phyloP scores from a whole-genome alignment of 2,329 filamentous ascomycete species.

The Aspergillus spinulosporus region DNA sequence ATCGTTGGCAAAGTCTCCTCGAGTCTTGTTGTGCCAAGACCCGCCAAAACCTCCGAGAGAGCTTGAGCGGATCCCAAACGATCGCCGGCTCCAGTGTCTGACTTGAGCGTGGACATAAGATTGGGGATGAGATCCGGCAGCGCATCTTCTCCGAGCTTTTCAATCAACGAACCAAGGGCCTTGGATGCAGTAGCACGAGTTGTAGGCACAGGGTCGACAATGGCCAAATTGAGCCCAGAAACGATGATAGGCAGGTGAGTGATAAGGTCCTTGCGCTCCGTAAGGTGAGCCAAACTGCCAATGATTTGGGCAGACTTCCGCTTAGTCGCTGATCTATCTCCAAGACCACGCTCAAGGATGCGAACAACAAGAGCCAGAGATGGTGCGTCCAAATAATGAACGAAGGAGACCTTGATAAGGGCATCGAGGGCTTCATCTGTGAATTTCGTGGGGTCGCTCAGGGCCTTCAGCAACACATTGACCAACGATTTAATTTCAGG shows the following conservation, averaged over 20 bases:
- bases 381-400: conserved; percentile 96
- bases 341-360: conserved; percentile 88
- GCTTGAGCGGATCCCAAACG: conserved; percentile 94
- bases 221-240: conserved; percentile 80
- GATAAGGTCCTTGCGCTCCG: conserved; percentile 90
- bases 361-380: conserved; percentile 92
- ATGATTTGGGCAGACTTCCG: conserved; percentile 97
- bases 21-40: conserved; percentile 84
- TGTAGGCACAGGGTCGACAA: conserved; percentile 93
- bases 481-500: conserved; percentile 94
- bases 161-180: conserved; percentile 88
- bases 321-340: conserved; percentile 91
- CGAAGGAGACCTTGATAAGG: conserved; percentile 96
- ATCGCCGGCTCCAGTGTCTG: conserved; percentile 94
- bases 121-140: conserved; percentile 95
- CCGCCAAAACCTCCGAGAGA: conserved; percentile 91
- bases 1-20: conserved; percentile 97
- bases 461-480: conserved; percentile 86
- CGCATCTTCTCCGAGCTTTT: conserved; percentile 96
- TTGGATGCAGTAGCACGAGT: conserved; percentile 95
- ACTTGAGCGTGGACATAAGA: conserved; percentile 96
- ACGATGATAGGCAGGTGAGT: conserved; percentile 90
- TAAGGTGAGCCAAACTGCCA: conserved; percentile 93
- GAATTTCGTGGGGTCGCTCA: conserved; percentile 96
- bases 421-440: conserved; percentile 92